Base-by-base conservation (phyloP, 495 filamentous ascomycete genomes). In the Penicillium manginii region DNA sequence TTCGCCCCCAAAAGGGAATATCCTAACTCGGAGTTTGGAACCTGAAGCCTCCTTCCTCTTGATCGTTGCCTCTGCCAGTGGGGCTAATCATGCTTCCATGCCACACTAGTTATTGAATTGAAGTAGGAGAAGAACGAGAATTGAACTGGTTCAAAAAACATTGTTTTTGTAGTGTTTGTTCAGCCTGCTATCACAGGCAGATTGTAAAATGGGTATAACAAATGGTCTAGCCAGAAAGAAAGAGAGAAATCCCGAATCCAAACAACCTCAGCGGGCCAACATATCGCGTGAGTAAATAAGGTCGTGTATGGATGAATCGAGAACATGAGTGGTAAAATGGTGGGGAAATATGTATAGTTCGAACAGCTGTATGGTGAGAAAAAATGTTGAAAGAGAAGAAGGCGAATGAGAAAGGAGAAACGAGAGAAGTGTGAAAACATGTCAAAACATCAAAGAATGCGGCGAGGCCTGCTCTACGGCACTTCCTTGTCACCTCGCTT, bases 401-500 rank as follows among this genome's bases (percentile, higher is more conserved):
- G 50, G 37, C 22, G 50, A 52, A 45, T 57, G 53, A 48, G 40
- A 22, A 45, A 22, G 52, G n/a, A 17, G 43, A 46, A 22, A 51
- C 29, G 12, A 40, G 42, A 42, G 54, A 63, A 57, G 54, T 29
- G 23, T 56, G 46, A 19, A 50, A 60, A 29, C 9, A 29, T 29
- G 22, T 21, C 21, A 40, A 31, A 57, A 51, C 43, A 47, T 40
- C 26, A 23, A 39, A 52, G 45, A 43, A 51, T 35, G 47, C 52
- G 50, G 39, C 15, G 69, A 75, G 71, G 59, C 72, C 73, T 54
- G 75, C 74, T 75, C 73, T 77, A 80, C 15, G 77, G 75, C 54
- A 78, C 85, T 67, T 84, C 81, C 58, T 89, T 88, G 61, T 91
- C 87, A 46, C 86, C 79, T 58, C 86, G 81, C 63, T 83, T 83